A percentile compares a stretch with the other conserved stretches of the same genome.
Conservation (phyloP, 169 alveolate genomes). For the Plasmodium adleri region DNA sequence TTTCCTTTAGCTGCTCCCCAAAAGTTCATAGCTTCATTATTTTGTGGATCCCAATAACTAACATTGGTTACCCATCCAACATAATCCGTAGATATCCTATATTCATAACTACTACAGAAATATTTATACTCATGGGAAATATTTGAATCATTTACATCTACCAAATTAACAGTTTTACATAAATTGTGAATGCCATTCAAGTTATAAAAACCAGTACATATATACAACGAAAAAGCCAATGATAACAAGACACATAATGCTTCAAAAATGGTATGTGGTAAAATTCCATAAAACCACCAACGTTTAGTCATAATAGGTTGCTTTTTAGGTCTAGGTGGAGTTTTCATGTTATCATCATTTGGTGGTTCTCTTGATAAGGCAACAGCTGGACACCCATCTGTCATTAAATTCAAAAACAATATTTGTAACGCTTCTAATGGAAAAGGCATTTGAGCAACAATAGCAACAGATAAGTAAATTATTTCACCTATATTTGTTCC, state of each 20-base stretch:
- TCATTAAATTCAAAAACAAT: constrained; percentile 91
- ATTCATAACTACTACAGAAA: constrained; percentile 90
- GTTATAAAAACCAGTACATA: constrained; percentile 89
- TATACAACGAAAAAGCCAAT: constrained; percentile 88
- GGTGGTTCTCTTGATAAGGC: constrained; percentile 95
- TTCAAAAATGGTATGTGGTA: constrained; percentile 93
- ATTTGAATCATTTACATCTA: constrained; percentile 37
- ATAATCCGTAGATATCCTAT: constrained; percentile 83
- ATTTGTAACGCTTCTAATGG: constrained; percentile 94
- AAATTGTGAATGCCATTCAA: constrained; percentile 81
- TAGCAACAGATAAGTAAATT: constrained; percentile 88
- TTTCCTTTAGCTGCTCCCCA: constrained; percentile 90
- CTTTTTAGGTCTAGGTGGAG: constrained; percentile 90
- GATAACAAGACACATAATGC: constrained; percentile 89
- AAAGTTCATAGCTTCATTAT: constrained; percentile 80
- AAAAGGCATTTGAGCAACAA: constrained; percentile 89
- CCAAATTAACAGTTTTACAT: constrained; percentile 79
- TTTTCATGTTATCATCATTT: constrained; percentile 89
- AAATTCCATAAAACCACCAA: constrained; percentile 93
- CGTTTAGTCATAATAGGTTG: constrained; percentile 93
- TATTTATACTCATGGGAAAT: constrained; percentile 77
- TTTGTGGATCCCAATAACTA: constrained; percentile 86
- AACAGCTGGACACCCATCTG: constrained; percentile 95
- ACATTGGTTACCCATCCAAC: constrained; percentile 92
- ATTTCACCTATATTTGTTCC: constrained; percentile 95